Evolutionary conservation across 2,329 filamentous ascomycete species (phyloP).

Genomic region (Sordariomycetes sp.): DNA sequence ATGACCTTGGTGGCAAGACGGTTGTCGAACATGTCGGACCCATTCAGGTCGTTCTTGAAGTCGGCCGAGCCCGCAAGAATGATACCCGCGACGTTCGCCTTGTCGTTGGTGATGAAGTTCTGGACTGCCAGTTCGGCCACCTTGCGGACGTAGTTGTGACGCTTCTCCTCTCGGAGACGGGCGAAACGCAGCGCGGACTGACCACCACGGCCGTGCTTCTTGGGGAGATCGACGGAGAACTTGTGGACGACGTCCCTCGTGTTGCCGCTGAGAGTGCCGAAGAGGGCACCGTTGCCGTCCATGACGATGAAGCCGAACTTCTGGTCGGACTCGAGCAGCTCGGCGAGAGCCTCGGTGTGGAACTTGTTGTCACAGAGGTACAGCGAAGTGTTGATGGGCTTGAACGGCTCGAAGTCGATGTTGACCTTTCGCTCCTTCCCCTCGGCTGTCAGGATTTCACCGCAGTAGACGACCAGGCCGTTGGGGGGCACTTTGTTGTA

Average conservation of each 20-base stretch:
- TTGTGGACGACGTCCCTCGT: constrained; percentile 96
- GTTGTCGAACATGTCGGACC: constrained; percentile 92
- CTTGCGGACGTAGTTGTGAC: constrained; percentile 99
- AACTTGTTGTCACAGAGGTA: constrained; percentile 99
- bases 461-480: constrained; percentile 95
- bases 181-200: constrained; percentile 99
- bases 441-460: constrained; percentile 98
- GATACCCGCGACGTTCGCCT: constrained; percentile 92
- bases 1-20: constrained; percentile 92
- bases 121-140: constrained; percentile 96
- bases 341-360: constrained; percentile 92
- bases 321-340: constrained; percentile 96
- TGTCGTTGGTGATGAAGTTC: constrained; percentile 97
- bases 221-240: constrained; percentile 95
- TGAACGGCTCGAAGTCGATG: constrained; percentile 99
- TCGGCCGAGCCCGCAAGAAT: constrained; percentile 96
- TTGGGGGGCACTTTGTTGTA: constrained; percentile 99
- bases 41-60: constrained; percentile 99
- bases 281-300: constrained; percentile 97
- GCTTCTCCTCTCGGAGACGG: constrained; percentile 98
- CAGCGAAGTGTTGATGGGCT: constrained; percentile 98
- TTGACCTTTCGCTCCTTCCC: constrained; percentile 99
- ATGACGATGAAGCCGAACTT: constrained; percentile 99
- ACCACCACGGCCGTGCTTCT: constrained; percentile 99
- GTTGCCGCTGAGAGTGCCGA: constrained; percentile 94